Percentiles rank a stretch among this genome's conserved stretches.
Conservation (phyloP, 352 stramenopile genomes). For the Aphanomyces stellatus region DNA sequence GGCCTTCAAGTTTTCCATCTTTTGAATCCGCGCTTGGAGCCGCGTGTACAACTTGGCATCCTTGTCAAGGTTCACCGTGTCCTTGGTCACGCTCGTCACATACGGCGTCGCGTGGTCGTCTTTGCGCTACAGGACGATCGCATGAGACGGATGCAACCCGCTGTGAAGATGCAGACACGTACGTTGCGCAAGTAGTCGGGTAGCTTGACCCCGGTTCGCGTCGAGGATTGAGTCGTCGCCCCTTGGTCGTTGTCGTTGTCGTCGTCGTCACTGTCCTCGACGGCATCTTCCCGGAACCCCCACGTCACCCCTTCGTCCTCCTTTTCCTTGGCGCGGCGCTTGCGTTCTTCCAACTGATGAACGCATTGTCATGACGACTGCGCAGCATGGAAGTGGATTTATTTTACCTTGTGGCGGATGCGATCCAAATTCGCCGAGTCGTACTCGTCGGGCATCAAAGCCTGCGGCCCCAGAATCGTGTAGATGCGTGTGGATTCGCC, state of each 20-base stretch:
- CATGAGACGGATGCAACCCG: too few species aligned
- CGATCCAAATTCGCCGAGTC: constrained; percentile 34
- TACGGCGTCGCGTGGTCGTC: constrained; percentile 33
- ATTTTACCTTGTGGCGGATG: constrained; percentile 27
- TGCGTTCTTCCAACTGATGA: constrained; percentile 17
- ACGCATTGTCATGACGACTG: background rate
- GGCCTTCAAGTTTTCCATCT: constrained; percentile 71
- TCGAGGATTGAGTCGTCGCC: too few species aligned
- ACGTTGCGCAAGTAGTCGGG: constrained; percentile 69
- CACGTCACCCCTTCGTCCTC: constrained; percentile 43
- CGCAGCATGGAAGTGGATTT: background rate
- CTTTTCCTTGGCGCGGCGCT: constrained; percentile 20
- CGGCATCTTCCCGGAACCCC: constrained; percentile 79
- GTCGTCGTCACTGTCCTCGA: constrained; percentile 43
- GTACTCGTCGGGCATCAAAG: constrained; percentile 65
- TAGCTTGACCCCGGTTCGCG: constrained; percentile 28
- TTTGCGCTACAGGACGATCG: constrained; percentile 28
- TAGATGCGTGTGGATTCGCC: constrained; percentile 83
- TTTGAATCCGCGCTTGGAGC: constrained; percentile 65
- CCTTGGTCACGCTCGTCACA: constrained; percentile 37
- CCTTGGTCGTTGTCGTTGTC: constrained; percentile 27
- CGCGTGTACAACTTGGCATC: constrained; percentile 72
- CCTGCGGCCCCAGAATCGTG: constrained; percentile 52
- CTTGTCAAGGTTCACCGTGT: constrained; percentile 43
- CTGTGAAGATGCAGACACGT: constrained; percentile 11